Conservation (phyloP, 1,284 basidiomycete species). For the Farysia itapuensis region DNA sequence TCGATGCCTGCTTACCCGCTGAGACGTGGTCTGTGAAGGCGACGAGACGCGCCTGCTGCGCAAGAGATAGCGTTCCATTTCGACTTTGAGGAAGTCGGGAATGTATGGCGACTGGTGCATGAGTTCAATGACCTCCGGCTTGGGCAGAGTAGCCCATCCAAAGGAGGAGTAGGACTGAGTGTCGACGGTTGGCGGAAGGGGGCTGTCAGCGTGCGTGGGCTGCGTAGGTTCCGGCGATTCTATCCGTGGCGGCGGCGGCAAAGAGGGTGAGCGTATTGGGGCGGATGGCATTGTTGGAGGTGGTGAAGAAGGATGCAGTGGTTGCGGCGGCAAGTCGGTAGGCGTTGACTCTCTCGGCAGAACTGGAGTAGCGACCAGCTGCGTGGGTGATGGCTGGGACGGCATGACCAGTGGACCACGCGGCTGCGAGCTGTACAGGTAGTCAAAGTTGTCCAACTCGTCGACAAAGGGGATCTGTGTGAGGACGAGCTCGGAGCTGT, state of each 20-base stretch:
- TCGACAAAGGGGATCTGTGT: slow-evolving; percentile 16
- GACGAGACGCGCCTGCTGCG: slow-evolving; percentile 10
- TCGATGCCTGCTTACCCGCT: slow-evolving; percentile 4
- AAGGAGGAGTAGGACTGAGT: slow-evolving; percentile 2
- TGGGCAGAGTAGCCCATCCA: slow-evolving; percentile 19
- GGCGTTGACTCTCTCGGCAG: slow-evolving; percentile 15
- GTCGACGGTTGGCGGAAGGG: not conserved
- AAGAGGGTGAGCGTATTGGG: not conserved
- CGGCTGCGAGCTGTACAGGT: not conserved
- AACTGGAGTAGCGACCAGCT: not conserved
- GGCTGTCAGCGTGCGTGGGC: not conserved
- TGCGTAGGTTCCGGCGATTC: not conserved
- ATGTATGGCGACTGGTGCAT: slow-evolving; percentile 21
- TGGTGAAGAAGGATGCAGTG: not conserved
- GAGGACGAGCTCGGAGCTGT: slow-evolving; percentile 11
- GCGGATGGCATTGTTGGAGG: not conserved
- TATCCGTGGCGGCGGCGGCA: too few relatives aligned
- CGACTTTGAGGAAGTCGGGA: slow-evolving; percentile 22
- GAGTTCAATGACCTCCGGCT: slow-evolving; percentile 10
- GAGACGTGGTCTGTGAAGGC: not conserved
- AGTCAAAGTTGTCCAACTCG: not conserved
- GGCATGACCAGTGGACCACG: not conserved
- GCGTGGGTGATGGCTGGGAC: not conserved
- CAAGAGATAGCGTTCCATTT: slow-evolving; percentile 25
- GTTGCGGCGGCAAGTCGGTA: not conserved